Evolutionary conservation across 345 rosid genomes (phyloP).

Genomic region (Populus simonii): DNA sequence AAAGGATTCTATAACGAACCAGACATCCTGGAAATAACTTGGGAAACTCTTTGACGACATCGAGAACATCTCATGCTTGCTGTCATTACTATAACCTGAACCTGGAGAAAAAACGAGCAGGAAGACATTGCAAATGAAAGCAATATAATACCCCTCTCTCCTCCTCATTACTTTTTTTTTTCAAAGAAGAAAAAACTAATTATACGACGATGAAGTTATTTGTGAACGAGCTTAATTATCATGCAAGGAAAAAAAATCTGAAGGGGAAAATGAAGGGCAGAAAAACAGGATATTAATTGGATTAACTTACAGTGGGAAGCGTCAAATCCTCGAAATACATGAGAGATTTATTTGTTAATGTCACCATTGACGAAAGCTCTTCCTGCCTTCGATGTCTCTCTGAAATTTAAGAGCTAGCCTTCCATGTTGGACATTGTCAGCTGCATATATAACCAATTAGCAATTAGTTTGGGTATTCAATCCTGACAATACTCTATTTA

Average conservation of each 20-base stretch:
- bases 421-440: background rate
- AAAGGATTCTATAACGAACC: slow-evolving; percentile 26
- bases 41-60: slow-evolving; percentile 37
- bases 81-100: slow-evolving; percentile 50
- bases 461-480: background rate
- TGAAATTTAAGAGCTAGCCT: background rate
- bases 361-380: slow-evolving; percentile 17
- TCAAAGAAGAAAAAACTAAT: background rate
- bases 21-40: slow-evolving; percentile 33
- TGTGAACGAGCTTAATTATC: too few relatives aligned
- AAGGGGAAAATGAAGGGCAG: background rate
- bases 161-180: background rate
- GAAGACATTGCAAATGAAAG: background rate
- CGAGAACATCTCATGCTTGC: slow-evolving; percentile 46
- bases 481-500: background rate
- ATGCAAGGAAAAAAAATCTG: background rate
- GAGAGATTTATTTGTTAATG: slow-evolving; percentile 25
- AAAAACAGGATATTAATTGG: background rate
- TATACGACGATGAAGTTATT: too few relatives aligned
- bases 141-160: background rate
- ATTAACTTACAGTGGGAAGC: slow-evolving; percentile 34
- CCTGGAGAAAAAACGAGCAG: slow-evolving; percentile 24
- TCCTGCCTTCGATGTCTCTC: background rate
- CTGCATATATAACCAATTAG: background rate
- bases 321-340: slow-evolving; percentile 39